Evolutionary conservation across 2,329 filamentous ascomycete species (phyloP), one percentile per base, ranked within the genome.

Genomic region (Teratosphaeriaceae sp.): DNA sequence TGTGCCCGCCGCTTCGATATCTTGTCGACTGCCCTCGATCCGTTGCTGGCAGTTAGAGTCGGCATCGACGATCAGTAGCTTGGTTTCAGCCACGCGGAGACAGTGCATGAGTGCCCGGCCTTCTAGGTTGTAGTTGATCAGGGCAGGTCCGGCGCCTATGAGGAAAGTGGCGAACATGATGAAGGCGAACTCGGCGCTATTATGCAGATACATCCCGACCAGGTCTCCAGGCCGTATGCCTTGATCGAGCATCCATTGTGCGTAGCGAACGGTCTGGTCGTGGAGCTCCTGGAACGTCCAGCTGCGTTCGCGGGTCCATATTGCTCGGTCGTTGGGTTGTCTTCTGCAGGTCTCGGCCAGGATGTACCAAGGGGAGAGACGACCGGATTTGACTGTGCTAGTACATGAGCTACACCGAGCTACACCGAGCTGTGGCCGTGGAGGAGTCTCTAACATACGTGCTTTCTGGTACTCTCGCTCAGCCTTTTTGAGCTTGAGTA

Each of bases 251-350:
- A 81, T 81, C 66, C 75, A 83, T 49, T 80, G 72, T 0, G 74
- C 81, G 48, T 77, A 84, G 51, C 78, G 79, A 46, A 75, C 71
- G 2, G 67, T 70, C 9, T 72, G 69, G 20, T 72, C 68, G 43
- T 76, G 73, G 0, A 75, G 55, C 51, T 83, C 68, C 15, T 65
- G 61, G 61, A 74, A 84, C 1, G 79, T 80, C 62, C 76, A 81
- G 27, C 38, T 39, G 42, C 51, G 52, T 65, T 70, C 68, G 9
- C 79, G 75, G 19, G 79, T 82, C 84, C 84, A 87, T 55, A 88
- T 74, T 50, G 76, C 56, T 68, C 20, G 75, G 73, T 41, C 72
- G 65, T 46, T 68, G 63, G 26, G 69, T 72, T 75, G 50, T 37
- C 45, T 45, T 36, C 38, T 45, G 34, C 50, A 54, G 5, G 51